phyloP scores from a whole-genome alignment of 2,329 filamentous ascomycete genomes.

The Fusarium stilboides region DNA sequence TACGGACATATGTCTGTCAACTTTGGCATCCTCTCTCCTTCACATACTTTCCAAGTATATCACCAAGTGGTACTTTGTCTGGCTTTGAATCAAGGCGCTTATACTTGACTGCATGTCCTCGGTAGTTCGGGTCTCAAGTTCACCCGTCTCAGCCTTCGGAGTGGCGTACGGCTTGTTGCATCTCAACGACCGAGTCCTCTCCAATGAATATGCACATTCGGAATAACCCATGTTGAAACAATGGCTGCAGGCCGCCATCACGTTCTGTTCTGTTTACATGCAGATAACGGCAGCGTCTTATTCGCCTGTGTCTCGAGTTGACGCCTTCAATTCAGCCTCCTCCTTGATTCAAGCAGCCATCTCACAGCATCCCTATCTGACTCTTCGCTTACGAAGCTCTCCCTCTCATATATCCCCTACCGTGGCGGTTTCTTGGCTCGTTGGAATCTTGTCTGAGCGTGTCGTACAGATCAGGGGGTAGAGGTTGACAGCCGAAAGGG shows the following conservation, averaged over 20 bases:
- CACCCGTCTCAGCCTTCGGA: conserved; percentile 16
- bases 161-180: conserved; percentile 47
- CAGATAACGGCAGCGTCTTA: conserved; percentile 9
- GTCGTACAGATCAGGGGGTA: conserved; percentile 35
- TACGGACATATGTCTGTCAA: not conserved
- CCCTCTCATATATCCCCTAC: not conserved
- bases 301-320: conserved; percentile 18
- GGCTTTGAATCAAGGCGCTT: not conserved
- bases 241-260: conserved; percentile 31
- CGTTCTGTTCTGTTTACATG: conserved; percentile 25
- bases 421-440: conserved; percentile 34
- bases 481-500: conserved; percentile 25
- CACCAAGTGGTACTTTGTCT: not conserved
- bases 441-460: conserved; percentile 14
- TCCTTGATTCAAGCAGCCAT: conserved; percentile 25
- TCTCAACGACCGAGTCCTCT: conserved; percentile 16
- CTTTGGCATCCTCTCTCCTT: not conserved
- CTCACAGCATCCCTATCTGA: not conserved
- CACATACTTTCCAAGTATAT: not conserved
- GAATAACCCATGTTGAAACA: conserved; percentile 44
- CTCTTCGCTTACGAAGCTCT: conserved; percentile 4
- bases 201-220: conserved; percentile 37
- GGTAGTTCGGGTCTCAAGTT: conserved; percentile 24
- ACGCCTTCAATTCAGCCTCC: conserved; percentile 17
- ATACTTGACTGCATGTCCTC: conserved; percentile 14